Conservation (phyloP, 2,329 filamentous ascomycete genomes). For the Calonectria crousiana region DNA sequence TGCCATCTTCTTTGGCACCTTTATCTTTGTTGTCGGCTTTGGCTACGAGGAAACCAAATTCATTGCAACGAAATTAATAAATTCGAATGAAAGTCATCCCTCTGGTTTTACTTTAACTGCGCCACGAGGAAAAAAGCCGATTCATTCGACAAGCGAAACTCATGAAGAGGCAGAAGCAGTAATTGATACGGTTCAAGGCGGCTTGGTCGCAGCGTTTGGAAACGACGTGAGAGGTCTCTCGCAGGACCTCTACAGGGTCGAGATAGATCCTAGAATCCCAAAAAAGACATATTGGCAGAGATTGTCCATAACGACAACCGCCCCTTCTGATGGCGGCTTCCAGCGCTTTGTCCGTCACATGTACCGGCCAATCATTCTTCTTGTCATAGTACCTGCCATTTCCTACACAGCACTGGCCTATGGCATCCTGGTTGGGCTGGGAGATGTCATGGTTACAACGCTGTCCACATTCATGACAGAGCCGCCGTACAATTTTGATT, state of each 20-base stretch:
- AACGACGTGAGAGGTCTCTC: neutral
- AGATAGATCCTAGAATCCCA: neutral
- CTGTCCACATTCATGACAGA: constrained; percentile 41
- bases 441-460: constrained; percentile 42
- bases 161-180: neutral
- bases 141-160: neutral
- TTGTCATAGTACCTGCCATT: constrained; percentile 47
- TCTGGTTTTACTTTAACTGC: too few species aligned
- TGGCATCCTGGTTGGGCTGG: constrained; percentile 51
- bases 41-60: constrained; percentile 9
- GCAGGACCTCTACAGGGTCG: neutral
- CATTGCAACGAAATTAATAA: neutral
- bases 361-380: constrained; percentile 25
- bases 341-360: constrained; percentile 24
- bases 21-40: neutral
- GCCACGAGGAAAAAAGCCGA: too few species aligned
- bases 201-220: neutral
- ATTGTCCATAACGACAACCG: constrained; percentile 35
- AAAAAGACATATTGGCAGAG: constrained; percentile 26
- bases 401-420: constrained; percentile 55
- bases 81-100: too few species aligned
- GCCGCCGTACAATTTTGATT: constrained; percentile 46
- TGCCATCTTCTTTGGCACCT: neutral
- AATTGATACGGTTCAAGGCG: constrained; percentile 21
- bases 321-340: neutral